Base-by-base conservation (phyloP, 2,329 filamentous ascomycete genomes). In the Pyrenophora tritici-repentis region DNA sequence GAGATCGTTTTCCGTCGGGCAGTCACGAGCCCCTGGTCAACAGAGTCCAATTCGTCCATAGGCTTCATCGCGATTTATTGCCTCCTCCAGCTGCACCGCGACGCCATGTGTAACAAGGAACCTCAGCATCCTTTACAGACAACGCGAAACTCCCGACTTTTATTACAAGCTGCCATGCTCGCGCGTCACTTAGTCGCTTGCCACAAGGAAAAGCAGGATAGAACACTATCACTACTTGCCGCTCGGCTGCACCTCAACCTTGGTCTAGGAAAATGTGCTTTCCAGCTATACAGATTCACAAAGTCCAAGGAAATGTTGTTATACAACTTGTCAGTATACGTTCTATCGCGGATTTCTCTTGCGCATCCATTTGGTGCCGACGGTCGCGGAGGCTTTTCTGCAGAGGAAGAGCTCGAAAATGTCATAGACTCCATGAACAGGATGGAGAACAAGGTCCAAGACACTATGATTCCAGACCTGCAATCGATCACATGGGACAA, bases 231-330 rank as follows among this genome's bases (percentile, higher is more conserved):
- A 35, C 46, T 73, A n/a, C 55, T 73, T n/a, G 66, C 70, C 7
- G 61, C 67, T 20, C 67, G 67, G 12, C 20, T 72, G 5, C 69
- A 73, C 46, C 48, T 70, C 9, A 61, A 63, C 14, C 58, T 71
- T 12, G 71, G 71, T 10, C 53, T 73, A 1, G 66, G 63, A 16
- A 66, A 60, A 18, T 52, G 63, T 29, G 68, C 69, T 13, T 70
- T 71, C 39, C 55, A 64, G 9, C 54, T 68, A 14, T 73, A 65
- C 44, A 47, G 44, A 13, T 47, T 64, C 31, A 60, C 59, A 2
- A 64, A 62, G 32, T 61, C 66, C 26, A 73, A 73, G 46, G 69
- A 73, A 38, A 71, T 73, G 61, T 57, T 73, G 3, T 41, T 69
- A 9, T 68, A 73, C 35, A 72, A 65, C 3, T 20, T 70, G 12